Evolutionary conservation across 148 eudicot genomes (phyloP).

Genomic region (Camellia granthamiana): DNA sequence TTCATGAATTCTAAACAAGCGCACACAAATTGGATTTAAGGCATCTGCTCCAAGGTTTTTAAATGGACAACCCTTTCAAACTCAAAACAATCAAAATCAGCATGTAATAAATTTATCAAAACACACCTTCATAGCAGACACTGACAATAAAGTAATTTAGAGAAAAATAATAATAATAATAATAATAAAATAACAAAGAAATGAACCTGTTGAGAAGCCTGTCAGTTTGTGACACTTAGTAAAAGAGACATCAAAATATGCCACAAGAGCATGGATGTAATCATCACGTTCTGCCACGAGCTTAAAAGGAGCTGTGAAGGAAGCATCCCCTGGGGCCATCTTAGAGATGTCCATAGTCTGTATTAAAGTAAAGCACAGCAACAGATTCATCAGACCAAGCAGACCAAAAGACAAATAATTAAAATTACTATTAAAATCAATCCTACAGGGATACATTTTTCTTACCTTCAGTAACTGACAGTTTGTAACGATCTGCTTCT

Average conservation of each 20-base stretch:
- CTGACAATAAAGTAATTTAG: too few species aligned
- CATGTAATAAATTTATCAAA: not conserved
- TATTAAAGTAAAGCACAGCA: not conserved
- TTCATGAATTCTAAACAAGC: too few species aligned
- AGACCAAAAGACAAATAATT: not conserved
- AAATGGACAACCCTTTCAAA: not conserved
- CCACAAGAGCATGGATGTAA: constrained; percentile 95
- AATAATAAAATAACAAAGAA: not conserved
- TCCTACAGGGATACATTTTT: not conserved
- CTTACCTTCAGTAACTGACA: constrained; percentile 79
- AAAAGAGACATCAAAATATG: constrained; percentile 93
- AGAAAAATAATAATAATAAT: too few species aligned
- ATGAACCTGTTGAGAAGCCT: constrained; percentile 93
- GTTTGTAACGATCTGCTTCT: constrained; percentile 92
- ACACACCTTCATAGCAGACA: too few species aligned
- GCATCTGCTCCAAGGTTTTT: not conserved
- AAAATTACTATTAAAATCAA: not conserved
- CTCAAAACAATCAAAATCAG: not conserved
- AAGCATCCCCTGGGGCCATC: constrained; percentile 90
- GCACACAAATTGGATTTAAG: too few species aligned
- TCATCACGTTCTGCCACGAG: constrained; percentile 91
- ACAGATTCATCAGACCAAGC: not conserved
- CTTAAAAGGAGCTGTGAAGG: constrained; percentile 90
- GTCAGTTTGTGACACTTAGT: constrained; percentile 79
- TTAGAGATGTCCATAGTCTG: constrained; percentile 98